phyloP scores from a whole-genome alignment of 2,329 filamentous ascomycete genomes.

The Alternaria sp. region DNA sequence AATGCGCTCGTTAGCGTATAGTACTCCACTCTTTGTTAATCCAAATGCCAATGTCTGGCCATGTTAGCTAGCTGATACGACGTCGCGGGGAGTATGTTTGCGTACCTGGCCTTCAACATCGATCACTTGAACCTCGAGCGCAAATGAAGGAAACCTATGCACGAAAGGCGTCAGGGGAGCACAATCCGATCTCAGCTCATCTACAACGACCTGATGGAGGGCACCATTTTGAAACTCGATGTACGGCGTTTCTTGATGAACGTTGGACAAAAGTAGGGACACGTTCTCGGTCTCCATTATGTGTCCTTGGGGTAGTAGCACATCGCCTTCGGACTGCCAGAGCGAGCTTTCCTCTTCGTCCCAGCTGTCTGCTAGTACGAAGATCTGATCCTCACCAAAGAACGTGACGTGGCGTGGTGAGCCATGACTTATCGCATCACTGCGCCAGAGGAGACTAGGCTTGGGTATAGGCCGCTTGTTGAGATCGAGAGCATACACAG shows the following conservation, averaged over 20 bases:
- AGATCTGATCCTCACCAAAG: slow-evolving; percentile 46
- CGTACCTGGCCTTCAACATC: slow-evolving; percentile 35
- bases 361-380: slow-evolving; percentile 44
- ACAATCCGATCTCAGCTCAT: slow-evolving; percentile 16
- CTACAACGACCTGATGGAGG: slow-evolving; percentile 20
- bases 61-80: slow-evolving; percentile 15
- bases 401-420: slow-evolving; percentile 58
- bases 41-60: slow-evolving; percentile 62
- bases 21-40: slow-evolving; percentile 74
- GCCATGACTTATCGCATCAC: slow-evolving; percentile 17
- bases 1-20: slow-evolving; percentile 77
- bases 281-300: slow-evolving; percentile 30
- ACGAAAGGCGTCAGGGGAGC: slow-evolving; percentile 22
- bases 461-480: slow-evolving; percentile 59
- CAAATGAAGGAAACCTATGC: slow-evolving; percentile 35
- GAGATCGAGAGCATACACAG: slow-evolving; percentile 73
- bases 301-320: slow-evolving; percentile 27
- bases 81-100: not conserved
- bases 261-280: slow-evolving; percentile 31
- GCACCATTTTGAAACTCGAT: slow-evolving; percentile 32
- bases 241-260: slow-evolving; percentile 31
- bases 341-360: slow-evolving; percentile 37
- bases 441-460: slow-evolving; percentile 53
- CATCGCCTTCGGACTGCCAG: slow-evolving; percentile 33
- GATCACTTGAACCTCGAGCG: slow-evolving; percentile 31